Evolutionary conservation across 2,329 filamentous ascomycete species (phyloP), one percentile per base, ranked within the genome.

Genomic region (Cercospora beticola): DNA sequence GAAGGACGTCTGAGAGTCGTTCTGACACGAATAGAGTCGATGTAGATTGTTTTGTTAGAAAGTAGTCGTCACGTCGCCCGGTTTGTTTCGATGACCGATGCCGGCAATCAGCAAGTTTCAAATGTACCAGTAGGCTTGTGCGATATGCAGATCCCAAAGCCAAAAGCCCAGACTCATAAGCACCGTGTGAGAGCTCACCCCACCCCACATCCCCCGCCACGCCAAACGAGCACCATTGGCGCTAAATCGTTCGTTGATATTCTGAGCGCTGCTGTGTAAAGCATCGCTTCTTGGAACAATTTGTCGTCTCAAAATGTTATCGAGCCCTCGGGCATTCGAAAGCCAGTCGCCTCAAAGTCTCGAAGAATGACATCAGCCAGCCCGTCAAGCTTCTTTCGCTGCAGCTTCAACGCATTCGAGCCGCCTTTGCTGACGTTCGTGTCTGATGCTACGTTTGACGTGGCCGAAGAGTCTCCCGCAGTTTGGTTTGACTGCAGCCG

Each of bases 321-420:
- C 52, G 74, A 71, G 54, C 63, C 69, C 57, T 81, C 81, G 14
- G 83, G 83, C 82, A 84, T 84, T 54, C 81, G 74, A 70, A 85
- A 85, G 7, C 81, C 81, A 46, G 79, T 81, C 26, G 77, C 75
- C 56, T 82, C 77, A 62, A 85, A 83, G 54, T 84, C 82, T 10
- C 73, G 72, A 54, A 80, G 73, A 9, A 84, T 80, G 46, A 80
- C 82, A 28, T 79, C 77, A 0, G 82, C 79, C 74, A 85, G 76
- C 4, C 80, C 80, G 63, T 85, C 83, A 26, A 84, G 69, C 74
- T 83, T 84, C 74, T 80, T 82, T 12, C 83, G 79, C 68, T 85
- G 83, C 23, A 85, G 78, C 43, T 82, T 81, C n/a, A 85, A 76
- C 2, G 80, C 78, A 21, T 82, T 81, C 9, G 76, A 70, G 9